Base-by-base conservation (phyloP, 1,139 yeast species). In the Cylindricascospora bacillispora region DNA sequence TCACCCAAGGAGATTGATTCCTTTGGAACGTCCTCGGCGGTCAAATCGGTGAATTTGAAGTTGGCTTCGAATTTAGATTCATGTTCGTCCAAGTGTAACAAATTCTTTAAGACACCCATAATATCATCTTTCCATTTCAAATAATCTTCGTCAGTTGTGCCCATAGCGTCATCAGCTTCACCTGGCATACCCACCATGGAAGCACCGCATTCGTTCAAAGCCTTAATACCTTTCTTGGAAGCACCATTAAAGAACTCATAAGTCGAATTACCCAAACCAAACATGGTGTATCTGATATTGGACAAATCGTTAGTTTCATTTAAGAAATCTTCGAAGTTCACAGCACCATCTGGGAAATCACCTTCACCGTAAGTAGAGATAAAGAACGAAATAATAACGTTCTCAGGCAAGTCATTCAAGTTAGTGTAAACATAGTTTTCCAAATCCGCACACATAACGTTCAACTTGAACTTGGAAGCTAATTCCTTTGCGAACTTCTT, bases 311-410 rank as follows among this genome's bases (percentile, higher is more conserved):
- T 73, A 25, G 71, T 79, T 35, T 64, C 62, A 13, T 67, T 68
- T 44, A 78, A 60, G 52, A 62, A 74, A 31, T 72, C 73, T 37
- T 60, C 65, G 53, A 89, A 83, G 30, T 74, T 76, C 27, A 72
- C 70, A 11, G 97, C 92, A 45, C 81, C 81, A 55, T 89, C 98
- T 15, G 98, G 89, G 41, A 94, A 94, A 53, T 89, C 98, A 49
- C 98, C 98, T 60, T 89, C 98, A 45, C 98, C 98, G 48, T 89
- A 89, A 7, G 95, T 85, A 24, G 97, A 93, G 61, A 83, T 62
- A 47, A 89, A 67, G 51, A 86, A 76, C 29, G 81, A 72, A 12
- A 76, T 71, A 29, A 69, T 56, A 13, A 42, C 35, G 36, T 70
- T 70, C 13, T 61, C 59, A 17, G 67, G 67, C 36, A 79, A 63